Conservation (phyloP, 176 grass and related monocot species). For the Oryza longistaminata region DNA sequence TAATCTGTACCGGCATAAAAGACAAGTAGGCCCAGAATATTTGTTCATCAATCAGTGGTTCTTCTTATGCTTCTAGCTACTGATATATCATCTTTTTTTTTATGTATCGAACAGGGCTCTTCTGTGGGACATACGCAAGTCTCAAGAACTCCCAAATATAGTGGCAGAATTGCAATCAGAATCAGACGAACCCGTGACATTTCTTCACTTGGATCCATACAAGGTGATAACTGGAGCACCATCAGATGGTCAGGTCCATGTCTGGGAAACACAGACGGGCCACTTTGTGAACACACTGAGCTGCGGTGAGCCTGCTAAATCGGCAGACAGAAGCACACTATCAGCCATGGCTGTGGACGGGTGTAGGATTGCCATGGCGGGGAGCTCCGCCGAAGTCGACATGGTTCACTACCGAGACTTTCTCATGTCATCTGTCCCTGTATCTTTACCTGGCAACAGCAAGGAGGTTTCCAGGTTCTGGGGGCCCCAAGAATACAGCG, state of each 20-base stretch:
- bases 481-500: constrained; percentile 24
- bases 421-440: constrained; percentile 43
- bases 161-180: constrained; percentile 69
- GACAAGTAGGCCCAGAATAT: constrained; percentile 65
- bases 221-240: constrained; percentile 71
- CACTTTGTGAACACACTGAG: constrained; percentile 58
- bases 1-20: constrained; percentile 69
- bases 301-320: constrained; percentile 33
- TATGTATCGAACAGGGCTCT: constrained; percentile 57
- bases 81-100: constrained; percentile 22
- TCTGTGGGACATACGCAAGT: constrained; percentile 87
- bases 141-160: constrained; percentile 41
- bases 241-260: constrained; percentile 47
- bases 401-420: constrained; percentile 63
- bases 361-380: constrained; percentile 55
- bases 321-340: constrained; percentile 13
- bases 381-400: constrained; percentile 30
- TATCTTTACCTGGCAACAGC: constrained; percentile 32
- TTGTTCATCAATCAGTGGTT: not conserved
- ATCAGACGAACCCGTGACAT: constrained; percentile 55
- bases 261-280: constrained; percentile 60
- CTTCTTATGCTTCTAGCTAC: constrained; percentile 14
- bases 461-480: constrained; percentile 64
- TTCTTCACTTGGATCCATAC: constrained; percentile 83
- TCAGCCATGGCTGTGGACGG: constrained; percentile 72